Evolutionary conservation across 1,284 basidiomycete species (phyloP).

Genomic region (Flammula alnicola): DNA sequence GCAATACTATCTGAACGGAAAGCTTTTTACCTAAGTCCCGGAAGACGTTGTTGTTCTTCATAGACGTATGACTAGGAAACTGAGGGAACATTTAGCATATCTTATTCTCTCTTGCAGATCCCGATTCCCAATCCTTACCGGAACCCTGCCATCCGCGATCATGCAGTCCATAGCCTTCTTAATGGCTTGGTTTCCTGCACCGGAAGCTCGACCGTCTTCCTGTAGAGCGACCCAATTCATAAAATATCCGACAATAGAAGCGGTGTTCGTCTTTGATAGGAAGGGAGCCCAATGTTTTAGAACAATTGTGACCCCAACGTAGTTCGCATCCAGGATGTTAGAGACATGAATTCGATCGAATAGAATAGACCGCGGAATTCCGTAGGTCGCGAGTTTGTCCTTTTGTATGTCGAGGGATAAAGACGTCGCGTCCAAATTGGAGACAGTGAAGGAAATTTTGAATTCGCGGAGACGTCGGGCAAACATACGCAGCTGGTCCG

Average conservation of each 20-base stretch:
- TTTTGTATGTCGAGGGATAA: constrained; percentile 28
- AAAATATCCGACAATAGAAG: constrained; percentile 46
- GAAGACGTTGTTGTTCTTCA: too few relatives aligned
- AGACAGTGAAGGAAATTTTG: constrained; percentile 35
- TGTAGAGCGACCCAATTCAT: constrained; percentile 45
- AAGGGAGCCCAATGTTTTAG: constrained; percentile 41
- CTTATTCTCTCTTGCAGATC: too few relatives aligned
- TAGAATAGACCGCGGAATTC: constrained; percentile 25
- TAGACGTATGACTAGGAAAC: too few relatives aligned
- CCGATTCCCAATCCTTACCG: too few relatives aligned
- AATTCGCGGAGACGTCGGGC: constrained; percentile 36
- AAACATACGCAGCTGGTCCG: constrained; percentile 41
- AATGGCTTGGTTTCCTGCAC: background rate
- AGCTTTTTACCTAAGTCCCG: too few relatives aligned
- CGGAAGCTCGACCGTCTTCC: constrained; percentile 14
- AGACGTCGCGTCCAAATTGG: constrained; percentile 28
- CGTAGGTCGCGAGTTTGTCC: constrained; percentile 15
- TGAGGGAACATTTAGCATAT: too few relatives aligned
- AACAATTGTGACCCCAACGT: constrained; percentile 39
- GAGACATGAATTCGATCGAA: constrained; percentile 52
- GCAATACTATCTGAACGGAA: too few relatives aligned
- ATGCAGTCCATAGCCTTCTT: constrained; percentile 4
- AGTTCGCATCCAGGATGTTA: constrained; percentile 47
- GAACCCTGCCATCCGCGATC: constrained; percentile 7
- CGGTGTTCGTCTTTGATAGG: constrained; percentile 29